phyloP scores from a whole-genome alignment of 2,329 filamentous ascomycete genomes.

The Cryphonectria parasitica region DNA sequence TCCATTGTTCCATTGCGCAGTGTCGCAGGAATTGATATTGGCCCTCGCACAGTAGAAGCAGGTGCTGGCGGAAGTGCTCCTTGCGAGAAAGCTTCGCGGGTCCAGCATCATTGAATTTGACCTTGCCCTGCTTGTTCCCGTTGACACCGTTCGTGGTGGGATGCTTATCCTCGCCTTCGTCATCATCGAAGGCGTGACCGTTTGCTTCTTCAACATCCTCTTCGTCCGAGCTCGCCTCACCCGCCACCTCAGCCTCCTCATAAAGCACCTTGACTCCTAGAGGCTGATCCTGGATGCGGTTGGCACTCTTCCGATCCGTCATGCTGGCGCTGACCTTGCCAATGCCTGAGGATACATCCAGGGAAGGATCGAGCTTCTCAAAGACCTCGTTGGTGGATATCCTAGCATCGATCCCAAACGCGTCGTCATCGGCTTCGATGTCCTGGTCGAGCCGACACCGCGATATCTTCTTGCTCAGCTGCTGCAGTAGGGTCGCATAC shows the following conservation, averaged over 20 bases:
- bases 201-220: conserved; percentile 36
- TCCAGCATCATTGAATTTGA: conserved; percentile 56
- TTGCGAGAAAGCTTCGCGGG: conserved; percentile 51
- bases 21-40: conserved; percentile 70
- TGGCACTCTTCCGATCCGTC: conserved; percentile 50
- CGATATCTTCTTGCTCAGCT: conserved; percentile 69
- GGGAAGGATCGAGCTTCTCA: conserved; percentile 53
- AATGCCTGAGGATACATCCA: conserved; percentile 61
- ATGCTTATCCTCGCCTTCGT: conserved; percentile 38
- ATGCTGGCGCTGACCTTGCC: conserved; percentile 56
- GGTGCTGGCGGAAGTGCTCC: conserved; percentile 70
- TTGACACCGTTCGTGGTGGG: conserved; percentile 34
- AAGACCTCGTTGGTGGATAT: conserved; percentile 59
- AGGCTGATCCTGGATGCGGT: conserved; percentile 47
- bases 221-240: conserved; percentile 44
- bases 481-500: conserved; percentile 73
- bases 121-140: conserved; percentile 43
- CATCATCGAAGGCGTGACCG: conserved; percentile 43
- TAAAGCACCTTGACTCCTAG: conserved; percentile 33
- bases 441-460: conserved; percentile 66
- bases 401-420: conserved; percentile 41
- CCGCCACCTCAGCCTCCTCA: conserved; percentile 37
- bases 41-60: conserved; percentile 73
- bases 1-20: conserved; percentile 76
- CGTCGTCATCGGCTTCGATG: conserved; percentile 47